Conservation (phyloP, 352 stramenopile species). For the Pythium biforme region DNA sequence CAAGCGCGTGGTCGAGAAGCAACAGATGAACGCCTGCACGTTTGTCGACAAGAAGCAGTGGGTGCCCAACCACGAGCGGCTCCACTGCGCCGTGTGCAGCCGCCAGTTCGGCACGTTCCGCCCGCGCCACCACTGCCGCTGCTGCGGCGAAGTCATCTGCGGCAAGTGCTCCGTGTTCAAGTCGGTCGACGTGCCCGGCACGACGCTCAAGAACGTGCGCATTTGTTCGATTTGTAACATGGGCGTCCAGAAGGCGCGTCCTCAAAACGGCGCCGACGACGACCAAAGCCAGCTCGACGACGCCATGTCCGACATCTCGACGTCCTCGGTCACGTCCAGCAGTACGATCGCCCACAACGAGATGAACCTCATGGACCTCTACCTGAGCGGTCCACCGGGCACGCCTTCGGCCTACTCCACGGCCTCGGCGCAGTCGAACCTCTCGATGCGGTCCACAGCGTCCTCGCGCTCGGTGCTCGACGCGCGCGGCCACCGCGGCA, state of each 20-base stretch:
- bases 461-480: conserved; percentile 62
- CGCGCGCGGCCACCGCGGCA: conserved; percentile 21
- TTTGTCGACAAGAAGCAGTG: conserved; percentile 84
- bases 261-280: conserved; percentile 10
- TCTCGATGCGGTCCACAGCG: conserved; percentile 75
- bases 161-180: conserved; percentile 85
- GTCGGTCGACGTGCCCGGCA: conserved; percentile 77
- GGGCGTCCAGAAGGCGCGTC: conserved; percentile 62
- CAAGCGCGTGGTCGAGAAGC: conserved; percentile 78
- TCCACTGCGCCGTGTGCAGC: conserved; percentile 74
- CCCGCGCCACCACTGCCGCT: conserved; percentile 82
- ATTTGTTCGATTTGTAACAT: conserved; percentile 87
- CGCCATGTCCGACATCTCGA: conserved; percentile 73
- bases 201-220: conserved; percentile 78
- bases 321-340: conserved; percentile 74
- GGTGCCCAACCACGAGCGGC: conserved; percentile 73
- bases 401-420: conserved; percentile 78
- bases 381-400: conserved; percentile 56
- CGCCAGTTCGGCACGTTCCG: conserved; percentile 76
- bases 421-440: conserved; percentile 68
- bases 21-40: conserved; percentile 84
- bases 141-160: conserved; percentile 87
- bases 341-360: conserved; percentile 81
- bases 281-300: conserved; percentile 32
- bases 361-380: conserved; percentile 85